These are phyloP conservation scores for Paecilomyces sp. DNA, from an alignment of 2,329 filamentous ascomycete species.

Conservation along the genomic window DNA sequence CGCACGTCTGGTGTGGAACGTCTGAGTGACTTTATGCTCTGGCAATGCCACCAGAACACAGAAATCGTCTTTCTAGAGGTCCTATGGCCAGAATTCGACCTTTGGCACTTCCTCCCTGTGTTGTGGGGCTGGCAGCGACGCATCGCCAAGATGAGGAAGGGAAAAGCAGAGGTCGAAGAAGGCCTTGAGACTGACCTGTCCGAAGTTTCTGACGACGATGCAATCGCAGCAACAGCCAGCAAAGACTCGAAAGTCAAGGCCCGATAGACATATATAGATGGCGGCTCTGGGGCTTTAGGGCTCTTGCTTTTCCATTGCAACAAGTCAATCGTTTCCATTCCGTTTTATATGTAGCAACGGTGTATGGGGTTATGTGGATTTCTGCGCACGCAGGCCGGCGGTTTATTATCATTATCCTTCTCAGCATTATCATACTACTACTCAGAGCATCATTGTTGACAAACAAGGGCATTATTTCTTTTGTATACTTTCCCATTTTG, in stretches of 20 bases:
- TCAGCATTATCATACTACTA: neutral
- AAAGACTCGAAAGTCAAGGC: conserved; percentile 20
- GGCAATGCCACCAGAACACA: conserved; percentile 91
- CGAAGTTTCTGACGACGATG: conserved; percentile 19
- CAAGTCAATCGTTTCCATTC: neutral
- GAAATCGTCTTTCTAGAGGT: conserved; percentile 88
- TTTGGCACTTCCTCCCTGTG: conserved; percentile 89
- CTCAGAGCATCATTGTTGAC: neutral
- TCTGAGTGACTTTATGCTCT: conserved; percentile 96
- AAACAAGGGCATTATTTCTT: neutral
- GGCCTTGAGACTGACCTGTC: conserved; percentile 48
- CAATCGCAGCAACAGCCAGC: conserved; percentile 9
- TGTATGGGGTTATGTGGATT: neutral
- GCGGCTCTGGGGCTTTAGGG: no score
- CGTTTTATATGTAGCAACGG: neutral
- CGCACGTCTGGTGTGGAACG: conserved; percentile 89
- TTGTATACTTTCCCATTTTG: neutral
- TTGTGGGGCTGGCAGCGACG: conserved; percentile 80
- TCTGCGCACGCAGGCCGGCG: neutral
- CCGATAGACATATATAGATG: conserved; percentile 13
- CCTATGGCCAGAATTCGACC: conserved; percentile 91
- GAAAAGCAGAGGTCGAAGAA: conserved; percentile 51
- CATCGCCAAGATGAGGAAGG: conserved; percentile 55
- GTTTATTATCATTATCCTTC: neutral
- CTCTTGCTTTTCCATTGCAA: neutral